Evolutionary conservation across 352 stramenopile genomes (phyloP).

Genomic region (Phytophthora nicotianae): DNA sequence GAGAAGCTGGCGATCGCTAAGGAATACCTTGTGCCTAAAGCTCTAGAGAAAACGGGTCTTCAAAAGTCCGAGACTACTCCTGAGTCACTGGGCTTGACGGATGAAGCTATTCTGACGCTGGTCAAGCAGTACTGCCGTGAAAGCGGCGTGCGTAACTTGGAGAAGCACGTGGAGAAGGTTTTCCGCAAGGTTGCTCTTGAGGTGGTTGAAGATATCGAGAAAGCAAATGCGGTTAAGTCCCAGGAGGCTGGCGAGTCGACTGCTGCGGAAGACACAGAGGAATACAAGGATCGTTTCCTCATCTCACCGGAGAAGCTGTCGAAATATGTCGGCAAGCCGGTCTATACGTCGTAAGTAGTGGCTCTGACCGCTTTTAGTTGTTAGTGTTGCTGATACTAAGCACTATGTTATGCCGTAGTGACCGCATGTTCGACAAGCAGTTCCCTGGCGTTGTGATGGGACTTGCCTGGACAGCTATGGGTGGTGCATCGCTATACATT

Average conservation of each 20-base stretch:
- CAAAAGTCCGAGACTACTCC: conserved; percentile 69
- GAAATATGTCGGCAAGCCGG: conserved; percentile 98
- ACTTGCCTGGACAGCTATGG: conserved; percentile 98
- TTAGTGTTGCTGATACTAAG: conserved; percentile 5
- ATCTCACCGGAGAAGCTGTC: conserved; percentile 95
- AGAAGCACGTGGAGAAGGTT: conserved; percentile 99
- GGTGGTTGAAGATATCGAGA: conserved; percentile 91
- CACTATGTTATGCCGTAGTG: conserved; percentile 38
- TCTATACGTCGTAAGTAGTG: conserved; percentile 93
- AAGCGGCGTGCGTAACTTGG: conserved; percentile 96
- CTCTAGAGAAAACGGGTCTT: conserved; percentile 92
- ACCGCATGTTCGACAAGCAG: conserved; percentile 97
- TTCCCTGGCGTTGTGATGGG: conserved; percentile 98
- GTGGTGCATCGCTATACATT: conserved; percentile 98
- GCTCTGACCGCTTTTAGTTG: background rate
- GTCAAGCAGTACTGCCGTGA: conserved; percentile 96
- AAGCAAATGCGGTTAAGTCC: conserved; percentile 21
- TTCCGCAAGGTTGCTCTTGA: conserved; percentile 98
- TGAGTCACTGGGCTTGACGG: conserved; percentile 89
- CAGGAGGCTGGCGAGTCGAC: conserved; percentile 56
- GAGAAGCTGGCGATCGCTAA: conserved; percentile 99
- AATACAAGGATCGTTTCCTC: conserved; percentile 77
- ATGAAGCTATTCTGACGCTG: conserved; percentile 92
- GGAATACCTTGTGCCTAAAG: conserved; percentile 98
- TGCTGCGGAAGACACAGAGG: conserved; percentile 9